These are phyloP conservation scores for Scutellospora calospora DNA, from an alignment of 371 early-diverging fungal genomes.

Conservation along the genomic window DNA sequence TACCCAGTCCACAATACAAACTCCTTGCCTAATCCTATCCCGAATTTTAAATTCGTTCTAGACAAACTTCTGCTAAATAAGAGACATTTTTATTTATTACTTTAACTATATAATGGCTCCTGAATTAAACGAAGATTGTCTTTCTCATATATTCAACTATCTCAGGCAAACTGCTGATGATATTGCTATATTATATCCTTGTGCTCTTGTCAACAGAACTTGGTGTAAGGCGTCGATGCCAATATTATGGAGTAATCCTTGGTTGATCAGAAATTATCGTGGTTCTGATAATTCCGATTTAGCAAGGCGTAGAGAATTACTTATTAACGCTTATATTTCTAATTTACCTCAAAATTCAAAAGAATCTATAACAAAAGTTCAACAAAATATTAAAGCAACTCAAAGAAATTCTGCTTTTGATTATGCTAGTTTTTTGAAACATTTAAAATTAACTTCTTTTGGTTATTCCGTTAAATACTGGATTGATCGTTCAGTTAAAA, in stretches of 20 bases:
- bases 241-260: slow-evolving; percentile 33
- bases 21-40: too few relatives aligned
- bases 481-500: background rate
- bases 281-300: background rate
- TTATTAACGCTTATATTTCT: background rate
- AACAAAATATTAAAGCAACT: background rate
- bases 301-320: background rate
- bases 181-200: background rate
- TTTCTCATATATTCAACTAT: background rate
- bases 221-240: slow-evolving; percentile 16
- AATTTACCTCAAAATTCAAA: background rate
- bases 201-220: background rate
- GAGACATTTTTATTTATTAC: background rate
- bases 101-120: background rate
- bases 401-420: background rate
- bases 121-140: slow-evolving; percentile 14
- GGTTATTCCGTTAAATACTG: background rate
- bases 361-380: background rate
- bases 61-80: too few relatives aligned
- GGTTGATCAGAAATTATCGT: background rate
- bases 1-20: too few relatives aligned
- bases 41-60: too few relatives aligned
- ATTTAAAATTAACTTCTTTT: background rate
- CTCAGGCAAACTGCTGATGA: background rate
- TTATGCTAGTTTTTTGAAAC: background rate